Evolutionary conservation across 140 eudicot species (phyloP).

Genomic region (Senecio squalidus): DNA sequence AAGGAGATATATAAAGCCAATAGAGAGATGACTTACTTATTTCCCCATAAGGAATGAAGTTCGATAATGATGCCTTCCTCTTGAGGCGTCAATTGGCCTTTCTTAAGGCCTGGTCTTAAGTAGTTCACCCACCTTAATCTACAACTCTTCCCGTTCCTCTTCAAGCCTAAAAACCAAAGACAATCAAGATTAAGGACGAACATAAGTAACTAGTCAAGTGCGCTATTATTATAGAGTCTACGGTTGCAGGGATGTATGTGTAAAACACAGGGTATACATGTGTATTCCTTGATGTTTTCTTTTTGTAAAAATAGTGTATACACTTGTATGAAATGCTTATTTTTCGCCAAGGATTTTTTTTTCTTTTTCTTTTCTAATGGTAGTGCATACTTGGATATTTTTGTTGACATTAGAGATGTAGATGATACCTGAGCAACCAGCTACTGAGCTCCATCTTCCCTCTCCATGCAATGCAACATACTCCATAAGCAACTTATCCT

Average conservation of each 20-base stretch:
- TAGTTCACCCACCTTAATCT: conserved; percentile 89
- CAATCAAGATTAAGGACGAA: background rate
- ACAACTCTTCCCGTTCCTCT: conserved; percentile 83
- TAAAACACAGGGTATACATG: background rate
- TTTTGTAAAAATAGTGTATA: no score
- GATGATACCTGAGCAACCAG: conserved; percentile 55
- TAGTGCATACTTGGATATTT: background rate
- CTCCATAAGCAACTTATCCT: conserved; percentile 68
- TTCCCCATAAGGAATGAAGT: conserved; percentile 83
- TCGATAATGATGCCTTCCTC: conserved; percentile 89
- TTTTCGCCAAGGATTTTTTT: no score
- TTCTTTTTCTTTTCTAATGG: background rate
- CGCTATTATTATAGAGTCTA: background rate
- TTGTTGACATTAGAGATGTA: background rate
- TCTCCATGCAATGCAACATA: conserved; percentile 68
- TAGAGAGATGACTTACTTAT: conserved; percentile 44
- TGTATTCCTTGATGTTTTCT: no score
- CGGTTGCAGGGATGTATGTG: background rate
- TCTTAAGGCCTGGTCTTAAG: conserved; percentile 77
- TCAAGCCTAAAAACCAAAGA: conserved; percentile 39
- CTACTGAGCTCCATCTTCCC: conserved; percentile 88
- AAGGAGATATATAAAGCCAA: background rate
- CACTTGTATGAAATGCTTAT: no score
- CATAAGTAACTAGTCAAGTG: background rate
- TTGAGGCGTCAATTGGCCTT: conserved; percentile 69